Conservation (phyloP, 352 stramenopile genomes). For the Aphanomyces cochlioides region DNA sequence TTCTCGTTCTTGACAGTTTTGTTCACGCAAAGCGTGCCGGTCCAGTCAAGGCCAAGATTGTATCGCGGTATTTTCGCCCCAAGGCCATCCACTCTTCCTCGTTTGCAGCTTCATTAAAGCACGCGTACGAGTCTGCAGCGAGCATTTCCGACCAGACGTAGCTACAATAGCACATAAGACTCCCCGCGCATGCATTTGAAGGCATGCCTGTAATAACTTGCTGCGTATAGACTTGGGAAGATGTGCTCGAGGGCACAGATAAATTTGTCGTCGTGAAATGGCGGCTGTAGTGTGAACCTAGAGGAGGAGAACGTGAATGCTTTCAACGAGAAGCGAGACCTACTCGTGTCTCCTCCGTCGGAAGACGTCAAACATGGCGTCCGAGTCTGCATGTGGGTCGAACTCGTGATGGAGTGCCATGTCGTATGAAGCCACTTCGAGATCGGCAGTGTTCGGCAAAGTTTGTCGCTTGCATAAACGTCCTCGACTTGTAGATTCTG, state of each 20-base stretch:
- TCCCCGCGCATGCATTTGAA: background rate
- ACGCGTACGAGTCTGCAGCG: conserved; percentile 94
- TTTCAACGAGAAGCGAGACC: no score
- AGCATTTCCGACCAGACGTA: conserved; percentile 93
- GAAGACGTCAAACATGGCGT: no score
- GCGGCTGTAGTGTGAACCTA: no score
- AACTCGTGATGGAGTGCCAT: background rate
- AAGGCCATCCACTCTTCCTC: background rate
- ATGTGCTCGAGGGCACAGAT: conserved; percentile 72
- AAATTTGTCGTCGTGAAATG: conserved; percentile 69
- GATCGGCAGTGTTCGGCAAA: background rate
- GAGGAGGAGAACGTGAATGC: no score
- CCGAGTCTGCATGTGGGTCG: background rate
- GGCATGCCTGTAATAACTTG: conserved; percentile 96
- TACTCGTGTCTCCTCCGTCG: no score
- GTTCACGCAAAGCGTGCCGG: no score
- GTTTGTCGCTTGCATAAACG: conserved; percentile 82
- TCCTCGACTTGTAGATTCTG: conserved; percentile 94
- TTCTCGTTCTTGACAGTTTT: no score
- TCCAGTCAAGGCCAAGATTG: background rate
- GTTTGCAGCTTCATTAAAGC: conserved; percentile 92
- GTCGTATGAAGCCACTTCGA: background rate
- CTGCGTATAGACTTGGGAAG: conserved; percentile 96
- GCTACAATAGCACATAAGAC: background rate
- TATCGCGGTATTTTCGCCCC: background rate